phyloP scores from a whole-genome alignment of 2,329 filamentous ascomycete species.

The Sphaerulina populicola region DNA sequence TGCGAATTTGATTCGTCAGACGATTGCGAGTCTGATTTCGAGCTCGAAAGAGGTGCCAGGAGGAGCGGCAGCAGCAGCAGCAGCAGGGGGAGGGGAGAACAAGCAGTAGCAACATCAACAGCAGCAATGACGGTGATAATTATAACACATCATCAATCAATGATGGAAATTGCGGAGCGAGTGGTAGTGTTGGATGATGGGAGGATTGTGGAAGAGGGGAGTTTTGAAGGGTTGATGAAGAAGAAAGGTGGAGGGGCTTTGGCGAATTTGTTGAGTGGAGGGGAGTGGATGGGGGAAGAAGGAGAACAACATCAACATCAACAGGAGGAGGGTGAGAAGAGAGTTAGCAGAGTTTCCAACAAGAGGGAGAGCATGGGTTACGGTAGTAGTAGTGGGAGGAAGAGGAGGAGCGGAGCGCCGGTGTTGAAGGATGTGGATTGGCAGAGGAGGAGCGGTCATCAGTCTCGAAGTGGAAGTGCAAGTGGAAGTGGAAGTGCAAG shows the following conservation, averaged over 20 bases:
- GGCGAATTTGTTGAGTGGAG: slow-evolving; percentile 35
- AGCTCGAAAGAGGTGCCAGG: too few species aligned
- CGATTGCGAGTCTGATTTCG: slow-evolving; percentile 49
- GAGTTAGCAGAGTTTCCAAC: slow-evolving; percentile 6
- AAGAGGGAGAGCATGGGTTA: slow-evolving; percentile 1
- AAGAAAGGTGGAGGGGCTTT: slow-evolving; percentile 28
- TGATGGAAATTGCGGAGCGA: slow-evolving; percentile 74
- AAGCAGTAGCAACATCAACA: slow-evolving; percentile 29
- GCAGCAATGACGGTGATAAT: slow-evolving; percentile 60
- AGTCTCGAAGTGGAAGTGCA: neutral
- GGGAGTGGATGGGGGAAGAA: slow-evolving; percentile 23
- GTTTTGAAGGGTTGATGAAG: slow-evolving; percentile 53
- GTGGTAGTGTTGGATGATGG: slow-evolving; percentile 66
- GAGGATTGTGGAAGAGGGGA: slow-evolving; percentile 57
- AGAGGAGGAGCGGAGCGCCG: slow-evolving; percentile 6
- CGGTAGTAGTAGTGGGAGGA: neutral
- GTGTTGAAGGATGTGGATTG: slow-evolving; percentile 14
- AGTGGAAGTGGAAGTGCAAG: neutral
- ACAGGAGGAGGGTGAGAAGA: neutral
- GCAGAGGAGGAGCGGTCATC: neutral
- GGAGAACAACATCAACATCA: too few species aligned
- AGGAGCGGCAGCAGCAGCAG: too few species aligned
- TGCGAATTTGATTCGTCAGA: slow-evolving; percentile 55
- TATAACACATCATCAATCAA: slow-evolving; percentile 72
- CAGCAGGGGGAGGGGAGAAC: too few species aligned